These are phyloP conservation scores for Boletus tomentosulus DNA, from an alignment of 768 basidiomycete genomes.

Conservation along the genomic window DNA sequence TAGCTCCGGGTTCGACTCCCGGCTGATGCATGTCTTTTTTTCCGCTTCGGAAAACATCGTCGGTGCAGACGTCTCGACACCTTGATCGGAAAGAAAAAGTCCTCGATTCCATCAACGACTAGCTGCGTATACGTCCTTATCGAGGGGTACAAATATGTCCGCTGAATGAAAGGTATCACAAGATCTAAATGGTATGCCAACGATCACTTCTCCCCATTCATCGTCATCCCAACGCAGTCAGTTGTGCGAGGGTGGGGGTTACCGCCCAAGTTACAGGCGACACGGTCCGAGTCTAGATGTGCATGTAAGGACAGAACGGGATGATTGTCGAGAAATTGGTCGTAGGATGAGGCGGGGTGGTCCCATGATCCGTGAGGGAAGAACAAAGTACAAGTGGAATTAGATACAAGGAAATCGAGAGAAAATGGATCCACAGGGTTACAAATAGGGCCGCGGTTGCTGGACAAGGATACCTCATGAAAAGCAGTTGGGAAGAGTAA, in stretches of 20 bases:
- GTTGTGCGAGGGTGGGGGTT: not conserved
- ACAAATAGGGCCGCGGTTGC: constrained; percentile 4
- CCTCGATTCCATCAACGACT: not conserved
- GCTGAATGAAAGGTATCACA: constrained; percentile 10
- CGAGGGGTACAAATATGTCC: constrained; percentile 10
- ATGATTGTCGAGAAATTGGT: not conserved
- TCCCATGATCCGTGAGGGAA: constrained; percentile 2
- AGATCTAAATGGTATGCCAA: constrained; percentile 9
- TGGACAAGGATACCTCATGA: not conserved
- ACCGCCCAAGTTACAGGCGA: not conserved
- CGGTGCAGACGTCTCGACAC: not conserved
- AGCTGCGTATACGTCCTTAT: constrained; percentile 3
- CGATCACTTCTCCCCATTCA: not conserved
- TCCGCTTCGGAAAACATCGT: not conserved
- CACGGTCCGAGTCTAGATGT: not conserved
- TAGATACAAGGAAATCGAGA: constrained; percentile 11
- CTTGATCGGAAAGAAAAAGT: not conserved
- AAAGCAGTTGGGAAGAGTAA: constrained; percentile 62
- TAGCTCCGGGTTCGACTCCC: constrained; percentile 34
- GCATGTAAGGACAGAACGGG: not conserved
- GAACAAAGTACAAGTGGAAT: constrained; percentile 19
- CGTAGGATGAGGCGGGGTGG: not conserved
- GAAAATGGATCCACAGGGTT: not conserved
- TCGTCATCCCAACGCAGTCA: not conserved
- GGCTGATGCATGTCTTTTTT: not conserved